These are phyloP conservation scores for Pleurotus tuber-regium DNA, from an alignment of 768 basidiomycete species.

Conservation along the genomic window DNA sequence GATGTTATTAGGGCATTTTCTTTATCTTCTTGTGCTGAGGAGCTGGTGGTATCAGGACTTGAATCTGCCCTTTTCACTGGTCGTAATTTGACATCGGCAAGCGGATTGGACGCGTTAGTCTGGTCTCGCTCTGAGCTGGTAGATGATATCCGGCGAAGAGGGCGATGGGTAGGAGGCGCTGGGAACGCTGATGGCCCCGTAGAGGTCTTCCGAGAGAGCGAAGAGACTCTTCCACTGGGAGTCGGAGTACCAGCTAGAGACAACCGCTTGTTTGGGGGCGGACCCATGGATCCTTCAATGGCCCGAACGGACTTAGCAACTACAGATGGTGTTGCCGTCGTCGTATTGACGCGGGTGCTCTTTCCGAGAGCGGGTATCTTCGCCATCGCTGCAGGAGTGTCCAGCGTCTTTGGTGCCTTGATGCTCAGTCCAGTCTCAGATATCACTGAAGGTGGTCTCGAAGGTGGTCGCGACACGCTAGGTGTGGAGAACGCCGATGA, in stretches of 20 bases:
- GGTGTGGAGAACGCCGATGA: conserved; percentile 60
- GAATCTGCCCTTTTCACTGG: conserved; percentile 5
- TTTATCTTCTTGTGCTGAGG: not conserved
- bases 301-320: conserved; percentile 19
- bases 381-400: conserved; percentile 28
- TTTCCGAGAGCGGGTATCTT: conserved; percentile 44
- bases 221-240: conserved; percentile 30
- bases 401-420: conserved; percentile 38
- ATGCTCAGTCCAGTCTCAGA: conserved; percentile 46
- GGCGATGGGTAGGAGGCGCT: conserved; percentile 24
- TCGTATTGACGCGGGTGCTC: conserved; percentile 46
- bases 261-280: conserved; percentile 37
- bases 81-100: conserved; percentile 4
- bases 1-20: conserved; percentile 8
- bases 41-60: conserved; percentile 4
- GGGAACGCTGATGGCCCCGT: conserved; percentile 26
- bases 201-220: conserved; percentile 30
- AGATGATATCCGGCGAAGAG: conserved; percentile 33
- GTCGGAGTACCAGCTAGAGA: conserved; percentile 39
- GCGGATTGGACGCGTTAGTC: not conserved
- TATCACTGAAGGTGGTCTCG: conserved; percentile 56
- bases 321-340: conserved; percentile 21
- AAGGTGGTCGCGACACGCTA: conserved; percentile 48
- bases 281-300: conserved; percentile 49
- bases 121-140: conserved; percentile 16